Evolutionary conservation across 163 green algal species (phyloP), one percentile per base, ranked within the genome.

Genomic region (Prototheca cutis): DNA sequence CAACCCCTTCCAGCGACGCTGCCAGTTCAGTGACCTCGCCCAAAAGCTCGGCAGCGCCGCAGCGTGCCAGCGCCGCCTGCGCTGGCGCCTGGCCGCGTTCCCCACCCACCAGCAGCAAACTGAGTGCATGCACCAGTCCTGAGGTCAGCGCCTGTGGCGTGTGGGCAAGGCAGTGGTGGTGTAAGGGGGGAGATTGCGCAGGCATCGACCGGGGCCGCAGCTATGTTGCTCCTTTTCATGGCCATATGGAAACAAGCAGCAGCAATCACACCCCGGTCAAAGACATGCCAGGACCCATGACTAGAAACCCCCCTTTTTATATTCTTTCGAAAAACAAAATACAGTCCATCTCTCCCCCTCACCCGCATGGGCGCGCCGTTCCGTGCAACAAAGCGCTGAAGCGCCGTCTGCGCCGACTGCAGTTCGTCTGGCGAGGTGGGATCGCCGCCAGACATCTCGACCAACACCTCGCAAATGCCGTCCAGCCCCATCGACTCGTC

Each of bases 1-100:
- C 77, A 18, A 87, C 42, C 2, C 32, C 24, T 40, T 57, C 58
- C 42, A 90, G 62, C 33, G 60, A 40, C 17, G 13, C 49, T 0
- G 67, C 83, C 48, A 91, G 63, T 25, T 59, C 62, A 5, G 55
- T 58, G 6, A 85, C 69, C n/a, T 91, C 84, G 2, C 40, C 40
- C 3, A 33, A 5, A 54, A 90, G 62, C 13, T 60, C 55, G 1
- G 23, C 58, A 0, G 74, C 84, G 7, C 84, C 84, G 40, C 76
- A 76, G 28, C 82, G 70, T 0, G 54, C 64, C 57, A 90, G 59
- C 31, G 73, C 40, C 2, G 51, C 25, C 1, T n/a, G 49, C 49
- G 49, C 49, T 0, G 49, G 21, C 6, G 7, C 7, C 21, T 15
- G 15, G 47, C 21, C 49, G 21, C 23, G 21, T 6, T 33, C 49